Evolutionary conservation across 176 grass and related monocot species (phyloP), one percentile per base, ranked within the genome.

Genomic region (Oryza rufipogon): DNA sequence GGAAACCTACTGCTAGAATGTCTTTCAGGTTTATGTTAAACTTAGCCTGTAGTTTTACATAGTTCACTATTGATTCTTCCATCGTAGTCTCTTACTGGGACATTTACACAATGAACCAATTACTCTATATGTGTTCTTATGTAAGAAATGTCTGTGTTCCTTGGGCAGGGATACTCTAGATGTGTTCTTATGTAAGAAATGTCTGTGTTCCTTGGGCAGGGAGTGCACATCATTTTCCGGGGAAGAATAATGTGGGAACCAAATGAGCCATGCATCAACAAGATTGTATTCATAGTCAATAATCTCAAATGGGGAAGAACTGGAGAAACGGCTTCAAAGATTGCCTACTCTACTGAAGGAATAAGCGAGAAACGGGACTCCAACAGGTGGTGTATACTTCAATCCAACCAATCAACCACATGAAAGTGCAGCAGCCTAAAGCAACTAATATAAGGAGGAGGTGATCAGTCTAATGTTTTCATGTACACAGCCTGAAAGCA

Each of bases 141-240:
- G 16, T 20, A 20, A 56, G 17, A 6, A 56, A 7, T 56, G 52
- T 8, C 20, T 25, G 4, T 78, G 17, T 49, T 6, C 71, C 51
- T 83, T 83, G 42, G 0, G 23, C 79, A 95, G 96, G 96, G 25
- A 26, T 68, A 74, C 4, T 54, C 6, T 5, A 14, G 7, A 5
- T 19, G 4, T 20, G 36, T 38, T 38, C 36, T 38, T 56, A 56
- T 56, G 17, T 20, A 20, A 56, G 17, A 6, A 56, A 7, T 56
- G 52, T 8, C 20, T 25, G 4, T 78, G 17, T 49, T 6, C 71
- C 51, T 83, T 83, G 44, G 0, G 23, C 79, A 95, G 96, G 96
- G 96, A 81, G 96, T 98, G 73, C 96, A 98, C 34, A 93, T 94
- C 68, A 95, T 98, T 85, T 95, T 98, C 87, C 93, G 94, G 88